These are phyloP conservation scores for Cordyceps tenuipes DNA, from an alignment of 2,329 filamentous ascomycete genomes.

Conservation along the genomic window DNA sequence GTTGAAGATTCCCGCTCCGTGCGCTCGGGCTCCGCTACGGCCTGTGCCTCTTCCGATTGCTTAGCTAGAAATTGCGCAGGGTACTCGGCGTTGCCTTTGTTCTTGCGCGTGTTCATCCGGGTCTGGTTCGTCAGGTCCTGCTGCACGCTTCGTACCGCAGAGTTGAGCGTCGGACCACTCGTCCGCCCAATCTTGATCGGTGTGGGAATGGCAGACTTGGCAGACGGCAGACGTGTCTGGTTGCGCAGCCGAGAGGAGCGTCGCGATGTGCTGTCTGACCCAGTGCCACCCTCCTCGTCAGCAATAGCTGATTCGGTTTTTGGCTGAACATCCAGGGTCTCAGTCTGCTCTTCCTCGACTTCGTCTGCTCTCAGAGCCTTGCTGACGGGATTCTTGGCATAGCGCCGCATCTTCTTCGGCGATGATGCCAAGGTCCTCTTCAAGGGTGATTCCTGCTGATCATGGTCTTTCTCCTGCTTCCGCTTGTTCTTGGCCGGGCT, in stretches of 20 bases:
- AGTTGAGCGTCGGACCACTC: constrained; percentile 16
- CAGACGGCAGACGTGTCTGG: constrained; percentile 10
- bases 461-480: constrained; percentile 20
- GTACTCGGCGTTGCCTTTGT: constrained; percentile 28
- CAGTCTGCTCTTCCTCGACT: neutral
- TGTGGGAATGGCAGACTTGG: constrained; percentile 28
- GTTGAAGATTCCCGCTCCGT: constrained; percentile 10
- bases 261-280: constrained; percentile 17
- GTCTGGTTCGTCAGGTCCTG: constrained; percentile 24
- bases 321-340: neutral
- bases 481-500: constrained; percentile 26
- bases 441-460: constrained; percentile 16
- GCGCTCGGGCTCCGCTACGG: constrained; percentile 16
- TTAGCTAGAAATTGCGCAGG: constrained; percentile 27
- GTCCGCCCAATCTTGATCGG: constrained; percentile 25
- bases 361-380: neutral
- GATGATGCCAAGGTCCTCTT: constrained; percentile 17
- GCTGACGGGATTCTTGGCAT: constrained; percentile 10
- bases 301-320: neutral
- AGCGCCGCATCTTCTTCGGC: constrained; percentile 20
- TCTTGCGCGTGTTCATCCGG: constrained; percentile 26
- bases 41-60: constrained; percentile 18
- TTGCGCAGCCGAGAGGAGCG: constrained; percentile 27
- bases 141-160: constrained; percentile 22
- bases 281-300: constrained; percentile 13